Base-by-base conservation (phyloP, 148 eudicot species). In the Fagopyrum esculentum region DNA sequence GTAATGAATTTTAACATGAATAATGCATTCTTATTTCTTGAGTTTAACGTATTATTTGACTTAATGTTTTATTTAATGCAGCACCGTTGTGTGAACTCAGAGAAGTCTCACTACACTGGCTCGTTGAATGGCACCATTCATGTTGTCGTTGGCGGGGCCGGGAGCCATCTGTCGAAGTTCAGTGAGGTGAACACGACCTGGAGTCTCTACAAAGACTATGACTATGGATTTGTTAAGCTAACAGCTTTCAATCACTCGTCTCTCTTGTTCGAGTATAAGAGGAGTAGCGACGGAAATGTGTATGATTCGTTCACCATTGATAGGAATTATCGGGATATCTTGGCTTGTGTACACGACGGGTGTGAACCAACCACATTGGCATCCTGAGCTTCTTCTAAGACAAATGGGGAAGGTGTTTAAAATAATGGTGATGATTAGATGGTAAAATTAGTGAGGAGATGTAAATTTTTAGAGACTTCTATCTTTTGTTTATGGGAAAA, bases 231-330 rank as follows among this genome's bases (percentile, higher is more conserved):
- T 48, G 95, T 83, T 17, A 93, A 91, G 76, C 73, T 93, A 70
- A 91, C 98, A 11, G 95, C 98, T 45, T 93, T 87, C 74, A 87
- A 87, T 82, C 97, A 83, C 63, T 91, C 94, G 7, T 83, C 83
- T 75, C 86, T 93, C 49, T 84, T 91, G 66, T 93, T 91, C 30
- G 97, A 93, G 84, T 93, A 93, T 85, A 93, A 91, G 86, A 93
- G 82, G 84, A 93, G 98, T 81, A 83, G 82, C 0, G 91, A 93
- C 73, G 97, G 98, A 5, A 86, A 84, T 29, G 97, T 93, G 2
- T 89, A 91, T 51, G 97, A 93, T 76, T 89, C 97, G 0, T 93
- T 93, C 81, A 87, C 93, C 4, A 82, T 93, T 52, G 85, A 93
- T 1, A 88, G 98, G 80, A 91, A 91, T 78, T 93, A 93, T 75